These are phyloP conservation scores for Pseudomonodictys pantanalensis DNA, from an alignment of 495 filamentous ascomycete genomes.

Conservation along the genomic window DNA sequence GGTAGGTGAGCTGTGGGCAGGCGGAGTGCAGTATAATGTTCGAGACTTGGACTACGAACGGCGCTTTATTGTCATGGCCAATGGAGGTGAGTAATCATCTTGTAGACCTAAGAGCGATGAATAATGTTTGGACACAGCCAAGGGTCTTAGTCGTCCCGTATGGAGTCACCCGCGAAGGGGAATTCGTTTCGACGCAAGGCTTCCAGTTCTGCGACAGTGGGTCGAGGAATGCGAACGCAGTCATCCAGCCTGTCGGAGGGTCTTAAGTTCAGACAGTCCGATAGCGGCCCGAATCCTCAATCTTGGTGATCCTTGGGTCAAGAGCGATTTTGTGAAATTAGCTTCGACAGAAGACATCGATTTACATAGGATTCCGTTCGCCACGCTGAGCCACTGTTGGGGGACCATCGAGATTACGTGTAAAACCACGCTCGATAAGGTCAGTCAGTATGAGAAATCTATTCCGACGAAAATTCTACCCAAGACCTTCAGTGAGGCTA, in stretches of 20 bases:
- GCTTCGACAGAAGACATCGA: background rate
- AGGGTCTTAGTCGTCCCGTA: background rate
- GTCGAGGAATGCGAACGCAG: background rate
- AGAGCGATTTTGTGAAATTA: no score
- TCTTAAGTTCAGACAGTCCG: background rate
- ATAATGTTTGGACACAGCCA: background rate
- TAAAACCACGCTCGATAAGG: background rate
- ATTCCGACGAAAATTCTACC: background rate
- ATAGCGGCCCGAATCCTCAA: background rate
- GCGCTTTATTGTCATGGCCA: no score
- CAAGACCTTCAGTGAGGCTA: background rate
- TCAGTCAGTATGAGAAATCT: background rate
- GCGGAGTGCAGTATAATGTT: no score
- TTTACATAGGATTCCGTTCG: background rate
- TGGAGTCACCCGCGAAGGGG: background rate
- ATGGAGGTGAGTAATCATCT: no score
- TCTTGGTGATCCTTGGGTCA: background rate
- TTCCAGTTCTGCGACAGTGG: background rate
- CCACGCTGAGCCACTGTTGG: background rate
- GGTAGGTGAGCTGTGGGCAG: no score
- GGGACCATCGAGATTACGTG: background rate
- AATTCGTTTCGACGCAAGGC: background rate
- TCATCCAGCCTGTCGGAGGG: background rate
- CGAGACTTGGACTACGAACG: no score
- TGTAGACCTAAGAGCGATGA: no score